Conservation (phyloP, 305 asterid genomes). For the Fraxinus sp. region DNA sequence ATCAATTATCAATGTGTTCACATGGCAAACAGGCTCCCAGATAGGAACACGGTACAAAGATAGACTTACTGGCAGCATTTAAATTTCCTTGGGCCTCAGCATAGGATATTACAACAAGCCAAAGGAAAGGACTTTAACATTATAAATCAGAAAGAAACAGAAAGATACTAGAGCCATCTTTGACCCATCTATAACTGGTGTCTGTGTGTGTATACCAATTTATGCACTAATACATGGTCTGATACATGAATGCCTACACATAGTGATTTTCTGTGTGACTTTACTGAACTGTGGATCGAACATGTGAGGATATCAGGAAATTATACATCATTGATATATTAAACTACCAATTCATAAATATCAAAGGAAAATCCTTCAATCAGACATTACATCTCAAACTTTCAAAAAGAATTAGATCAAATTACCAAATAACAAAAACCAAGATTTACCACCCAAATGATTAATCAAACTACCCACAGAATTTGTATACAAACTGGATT, state of each 20-base stretch:
- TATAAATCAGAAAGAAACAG: not conserved
- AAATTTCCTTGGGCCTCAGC: not conserved
- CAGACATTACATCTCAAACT: not conserved
- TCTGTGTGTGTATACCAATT: constrained; percentile 7
- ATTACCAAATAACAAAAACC: not conserved
- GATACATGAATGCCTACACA: not conserved
- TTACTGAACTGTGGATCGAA: not conserved
- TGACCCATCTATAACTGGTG: not conserved
- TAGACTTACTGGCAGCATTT: not conserved
- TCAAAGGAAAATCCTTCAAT: not conserved
- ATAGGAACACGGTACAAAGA: not conserved
- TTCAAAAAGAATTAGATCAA: constrained; percentile 7
- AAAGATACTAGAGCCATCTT: not conserved
- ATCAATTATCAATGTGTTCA: not conserved
- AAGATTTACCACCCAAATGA: constrained; percentile 16
- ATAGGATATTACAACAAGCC: not conserved
- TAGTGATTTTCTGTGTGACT: not conserved
- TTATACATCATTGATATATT: constrained; percentile 1
- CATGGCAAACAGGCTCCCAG: constrained; percentile 5
- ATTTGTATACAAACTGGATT: not conserved
- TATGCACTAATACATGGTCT: not conserved
- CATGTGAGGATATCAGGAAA: not conserved
- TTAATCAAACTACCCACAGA: not conserved
- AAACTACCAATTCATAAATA: constrained; percentile 2
- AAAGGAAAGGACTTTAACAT: not conserved